Evolutionary conservation across 164 flowering plant genomes (phyloP).

Genomic region (Berberis thunbergii): DNA sequence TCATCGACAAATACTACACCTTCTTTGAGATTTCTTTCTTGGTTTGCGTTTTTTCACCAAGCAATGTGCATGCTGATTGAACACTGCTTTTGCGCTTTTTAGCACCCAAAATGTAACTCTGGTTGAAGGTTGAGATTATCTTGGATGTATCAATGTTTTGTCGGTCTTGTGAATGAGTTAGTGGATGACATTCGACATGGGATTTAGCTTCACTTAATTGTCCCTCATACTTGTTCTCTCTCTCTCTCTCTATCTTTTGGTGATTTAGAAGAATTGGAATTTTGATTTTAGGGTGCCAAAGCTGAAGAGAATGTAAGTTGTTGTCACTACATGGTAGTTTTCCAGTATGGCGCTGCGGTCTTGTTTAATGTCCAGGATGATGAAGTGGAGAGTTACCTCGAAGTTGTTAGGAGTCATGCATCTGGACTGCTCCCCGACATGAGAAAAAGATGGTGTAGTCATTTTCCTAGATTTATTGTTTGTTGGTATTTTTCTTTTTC

Average conservation of each 20-base stretch:
- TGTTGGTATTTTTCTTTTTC: neutral
- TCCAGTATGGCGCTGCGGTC: slow-evolving; percentile 82
- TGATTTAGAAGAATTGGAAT: neutral
- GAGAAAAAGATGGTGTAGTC: slow-evolving; percentile 69
- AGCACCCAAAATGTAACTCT: too few relatives aligned
- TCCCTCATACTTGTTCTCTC: neutral
- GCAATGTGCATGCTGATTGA: too few relatives aligned
- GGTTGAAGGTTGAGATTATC: too few relatives aligned
- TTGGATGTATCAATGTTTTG: too few relatives aligned
- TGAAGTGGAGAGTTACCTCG: slow-evolving; percentile 64
- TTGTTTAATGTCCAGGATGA: slow-evolving; percentile 69
- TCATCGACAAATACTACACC: too few relatives aligned
- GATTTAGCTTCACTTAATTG: too few relatives aligned
- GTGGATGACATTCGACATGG: too few relatives aligned
- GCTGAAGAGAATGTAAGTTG: slow-evolving; percentile 18
- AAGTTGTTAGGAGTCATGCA: slow-evolving; percentile 61
- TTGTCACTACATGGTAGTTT: slow-evolving; percentile 69
- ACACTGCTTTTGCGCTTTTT: too few relatives aligned
- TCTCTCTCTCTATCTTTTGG: neutral
- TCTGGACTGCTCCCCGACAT: slow-evolving; percentile 74
- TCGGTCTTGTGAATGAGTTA: too few relatives aligned
- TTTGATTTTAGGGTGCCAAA: slow-evolving; percentile 34
- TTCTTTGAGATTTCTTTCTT: too few relatives aligned
- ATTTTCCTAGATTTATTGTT: neutral
- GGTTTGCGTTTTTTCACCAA: too few relatives aligned